A percentile compares a stretch with the other conserved stretches of the same genome.
These are phyloP conservation scores for Pseudocercospora crystallina DNA, from an alignment of 2,329 filamentous ascomycete species.

Conservation along the genomic window DNA sequence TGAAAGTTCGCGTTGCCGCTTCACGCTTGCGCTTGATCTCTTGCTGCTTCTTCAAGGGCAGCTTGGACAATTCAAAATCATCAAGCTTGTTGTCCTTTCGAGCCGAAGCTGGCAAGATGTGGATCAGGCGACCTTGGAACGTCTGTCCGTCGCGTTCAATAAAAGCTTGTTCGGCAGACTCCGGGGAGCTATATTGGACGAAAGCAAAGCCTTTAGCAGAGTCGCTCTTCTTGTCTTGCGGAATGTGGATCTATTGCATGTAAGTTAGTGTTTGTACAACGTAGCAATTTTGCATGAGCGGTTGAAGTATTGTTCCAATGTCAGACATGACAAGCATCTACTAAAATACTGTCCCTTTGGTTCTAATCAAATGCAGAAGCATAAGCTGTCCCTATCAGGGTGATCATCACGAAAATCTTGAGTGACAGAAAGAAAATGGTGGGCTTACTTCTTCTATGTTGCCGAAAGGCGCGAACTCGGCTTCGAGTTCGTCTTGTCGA, in stretches of 20 bases:
- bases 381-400: slow-evolving; percentile 99
- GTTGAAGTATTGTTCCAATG: background rate
- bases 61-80: slow-evolving; percentile 83
- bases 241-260: slow-evolving; percentile 73
- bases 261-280: slow-evolving; percentile 2
- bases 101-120: slow-evolving; percentile 79
- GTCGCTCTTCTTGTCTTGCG: slow-evolving; percentile 67
- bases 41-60: slow-evolving; percentile 92
- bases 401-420: slow-evolving; percentile 73
- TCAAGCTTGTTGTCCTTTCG: slow-evolving; percentile 82
- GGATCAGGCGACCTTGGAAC: slow-evolving; percentile 89
- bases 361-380: slow-evolving; percentile 82
- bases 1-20: slow-evolving; percentile 76
- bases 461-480: slow-evolving; percentile 71
- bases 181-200: slow-evolving; percentile 72
- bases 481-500: slow-evolving; percentile 72
- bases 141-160: slow-evolving; percentile 76
- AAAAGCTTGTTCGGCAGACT: slow-evolving; percentile 76
- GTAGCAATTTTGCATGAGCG: background rate
- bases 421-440: slow-evolving; percentile 26
- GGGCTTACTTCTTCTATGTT: slow-evolving; percentile 80
- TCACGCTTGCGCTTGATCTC: slow-evolving; percentile 82
- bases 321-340: slow-evolving; percentile 92
- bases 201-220: slow-evolving; percentile 88
- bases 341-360: slow-evolving; percentile 97